Base-by-base conservation (phyloP, 106 monocot species). In the Gastrodia elata region DNA sequence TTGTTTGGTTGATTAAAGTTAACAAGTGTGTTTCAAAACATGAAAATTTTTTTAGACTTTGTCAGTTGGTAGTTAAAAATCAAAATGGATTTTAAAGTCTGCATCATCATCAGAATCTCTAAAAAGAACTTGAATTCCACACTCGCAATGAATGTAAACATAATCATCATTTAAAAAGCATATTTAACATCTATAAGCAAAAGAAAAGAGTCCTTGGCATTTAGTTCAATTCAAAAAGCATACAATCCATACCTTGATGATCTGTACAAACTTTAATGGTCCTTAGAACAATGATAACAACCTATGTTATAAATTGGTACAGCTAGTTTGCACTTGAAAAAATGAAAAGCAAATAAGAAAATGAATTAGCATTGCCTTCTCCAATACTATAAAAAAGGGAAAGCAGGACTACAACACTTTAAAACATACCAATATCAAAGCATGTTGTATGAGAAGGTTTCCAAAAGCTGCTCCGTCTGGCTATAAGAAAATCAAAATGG, bases 371-470 rank as follows among this genome's bases (percentile, higher is more conserved):
- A 40, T 73, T 55, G 11, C 18, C 13, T 58, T 22, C 30, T 33
- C 5, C 26, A 38, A 16, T 38, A 69, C 24, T 39, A 22, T 4
- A 69, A 34, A 69, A 69, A 37, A 39, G 9, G 16, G 39, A n/a
- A 25, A 4, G n/a, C 10, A 39, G 8, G n/a, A 34, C 32, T 4
- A 65, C 1, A 36, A 20, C 20, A 67, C 20, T 38, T 18, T 18
- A 69, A 68, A 69, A 68, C 76, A 74, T 94, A 94, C 94, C 88
- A 94, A 75, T 25, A 88, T 86, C 39, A 94, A 71, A 7, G 94
- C 94, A 80, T 91, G 91, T 70, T 91, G 91, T 83, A 94, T 87
- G 36, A 94, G 88, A 76, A 84, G 84, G 73, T 94, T 91, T 71
- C 75, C 79, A 78, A 72, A 85, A 58, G 88, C 86, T 34, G 76